Conservation (phyloP, 345 rosid species). For the Syzygium jambos region DNA sequence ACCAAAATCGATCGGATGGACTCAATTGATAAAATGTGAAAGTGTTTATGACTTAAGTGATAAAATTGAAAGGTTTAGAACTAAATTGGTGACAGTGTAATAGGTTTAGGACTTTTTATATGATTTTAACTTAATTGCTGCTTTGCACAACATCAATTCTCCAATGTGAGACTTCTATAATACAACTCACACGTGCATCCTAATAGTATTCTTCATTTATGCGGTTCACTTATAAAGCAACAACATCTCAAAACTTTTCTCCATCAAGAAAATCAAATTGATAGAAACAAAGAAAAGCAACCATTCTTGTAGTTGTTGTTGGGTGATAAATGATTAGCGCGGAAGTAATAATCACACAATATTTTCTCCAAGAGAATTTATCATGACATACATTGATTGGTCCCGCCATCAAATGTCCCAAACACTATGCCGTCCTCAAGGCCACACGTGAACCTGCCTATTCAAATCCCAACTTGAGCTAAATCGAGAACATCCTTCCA, state of each 20-base stretch:
- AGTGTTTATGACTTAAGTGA: too few relatives aligned
- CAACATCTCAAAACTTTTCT: not conserved
- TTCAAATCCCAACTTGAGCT: not conserved
- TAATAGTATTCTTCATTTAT: not conserved
- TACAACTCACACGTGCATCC: too few relatives aligned
- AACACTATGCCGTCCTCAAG: not conserved
- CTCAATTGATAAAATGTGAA: too few relatives aligned
- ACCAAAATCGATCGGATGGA: too few relatives aligned
- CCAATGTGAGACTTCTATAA: too few relatives aligned
- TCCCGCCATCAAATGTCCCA: not conserved
- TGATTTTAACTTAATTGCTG: too few relatives aligned
- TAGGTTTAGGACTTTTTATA: too few relatives aligned
- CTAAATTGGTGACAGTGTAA: too few relatives aligned
- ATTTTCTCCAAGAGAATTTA: not conserved
- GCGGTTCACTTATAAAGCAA: not conserved
- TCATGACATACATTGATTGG: not conserved
- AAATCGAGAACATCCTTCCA: not conserved
- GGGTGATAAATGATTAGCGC: not conserved
- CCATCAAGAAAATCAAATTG: not conserved
- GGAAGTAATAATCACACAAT: not conserved
- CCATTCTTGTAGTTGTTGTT: not conserved
- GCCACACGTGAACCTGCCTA: not conserved
- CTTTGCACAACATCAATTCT: too few relatives aligned
- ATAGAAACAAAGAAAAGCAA: not conserved
- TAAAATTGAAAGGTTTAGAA: too few relatives aligned